Evolutionary conservation across 78 protist genomes (phyloP), one percentile per base, ranked within the genome.

Genomic region (Dictyostelium capitatum): DNA sequence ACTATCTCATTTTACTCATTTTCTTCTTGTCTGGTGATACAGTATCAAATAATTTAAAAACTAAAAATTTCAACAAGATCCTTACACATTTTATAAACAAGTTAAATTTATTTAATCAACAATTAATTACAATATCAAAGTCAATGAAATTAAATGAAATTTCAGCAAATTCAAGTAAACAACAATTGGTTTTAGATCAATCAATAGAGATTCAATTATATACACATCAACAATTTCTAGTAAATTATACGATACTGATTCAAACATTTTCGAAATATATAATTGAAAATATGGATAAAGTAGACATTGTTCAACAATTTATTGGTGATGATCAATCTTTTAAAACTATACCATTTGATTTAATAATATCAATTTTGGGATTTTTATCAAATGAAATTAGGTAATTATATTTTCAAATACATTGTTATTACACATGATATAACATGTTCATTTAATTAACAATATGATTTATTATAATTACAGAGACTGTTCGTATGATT

Each of bases 401-500:
- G 93, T 87, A 70, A 6, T 48, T 69, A 11, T 77, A 1, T 6
- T 19, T 41, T 19, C n/a, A n/a, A 23, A 23, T 0, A 32, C 46
- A 41, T 17, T 75, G 28, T 50, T 51, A 30, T 28, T 5, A 7
- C 51, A 10, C 2, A 37, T 37, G 6, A 37, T 37, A 37, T 37
- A 37, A 37, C 4, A 70, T 37, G 43, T 37, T 37, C 43, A 37
- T 37, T 37, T 37, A 37, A 37, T 37, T 43, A 20, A 20, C 7
- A 6, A 37, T 28, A n/a, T n/a, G n/a, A n/a, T 6, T 75, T 2
- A 70, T 30, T 53, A 10, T 56, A 53, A 30, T 9, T 77, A 25
- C 47, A 87, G 93, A 30, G 93, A 87, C 19, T 87, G 46, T 65
- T 51, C 93, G 50, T 87, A 87, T 50, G 93, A 87, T 87, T 51